Conservation (phyloP, 2,329 filamentous ascomycete species). For the Magnaporthiopsis incrustans region DNA sequence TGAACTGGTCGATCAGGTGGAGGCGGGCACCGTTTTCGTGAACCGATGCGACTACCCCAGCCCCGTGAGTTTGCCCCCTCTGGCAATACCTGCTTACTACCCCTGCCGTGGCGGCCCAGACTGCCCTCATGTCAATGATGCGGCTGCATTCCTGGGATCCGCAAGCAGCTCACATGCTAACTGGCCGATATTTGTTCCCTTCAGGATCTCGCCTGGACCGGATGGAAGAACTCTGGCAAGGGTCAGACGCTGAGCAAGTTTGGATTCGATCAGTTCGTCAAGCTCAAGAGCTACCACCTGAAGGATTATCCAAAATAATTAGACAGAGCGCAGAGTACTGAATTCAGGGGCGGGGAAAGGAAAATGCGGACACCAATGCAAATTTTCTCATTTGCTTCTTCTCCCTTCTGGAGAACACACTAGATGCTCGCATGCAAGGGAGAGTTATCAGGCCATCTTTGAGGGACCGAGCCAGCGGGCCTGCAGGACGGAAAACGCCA, state of each 20-base stretch:
- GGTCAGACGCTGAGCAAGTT: constrained; percentile 83
- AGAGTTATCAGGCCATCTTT: background rate
- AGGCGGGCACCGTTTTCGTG: constrained; percentile 93
- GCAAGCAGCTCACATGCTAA: constrained; percentile 3
- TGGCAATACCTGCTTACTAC: background rate
- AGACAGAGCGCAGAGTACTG: background rate
- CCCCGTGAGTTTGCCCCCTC: constrained; percentile 55
- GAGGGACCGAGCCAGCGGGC: background rate
- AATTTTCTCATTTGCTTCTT: too few species aligned
- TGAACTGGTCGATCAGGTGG: constrained; percentile 69
- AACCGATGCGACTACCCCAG: constrained; percentile 90
- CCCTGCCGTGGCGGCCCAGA: background rate
- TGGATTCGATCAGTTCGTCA: constrained; percentile 92
- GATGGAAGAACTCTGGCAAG: constrained; percentile 95
- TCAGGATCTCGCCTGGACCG: constrained; percentile 90
- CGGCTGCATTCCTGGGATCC: background rate
- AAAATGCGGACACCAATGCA: background rate
- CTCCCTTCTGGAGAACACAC: background rate
- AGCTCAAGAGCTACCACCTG: constrained; percentile 91
- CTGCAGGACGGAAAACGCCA: background rate
- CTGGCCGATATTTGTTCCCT: background rate
- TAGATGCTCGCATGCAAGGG: background rate
- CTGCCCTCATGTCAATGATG: background rate
- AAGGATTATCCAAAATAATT: constrained; percentile 65
- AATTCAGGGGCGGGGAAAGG: background rate